Percentiles rank a stretch among this genome's conserved stretches.
Evolutionary conservation across 306 rosid species (phyloP).

Genomic region (Castanopsis chinensis): DNA sequence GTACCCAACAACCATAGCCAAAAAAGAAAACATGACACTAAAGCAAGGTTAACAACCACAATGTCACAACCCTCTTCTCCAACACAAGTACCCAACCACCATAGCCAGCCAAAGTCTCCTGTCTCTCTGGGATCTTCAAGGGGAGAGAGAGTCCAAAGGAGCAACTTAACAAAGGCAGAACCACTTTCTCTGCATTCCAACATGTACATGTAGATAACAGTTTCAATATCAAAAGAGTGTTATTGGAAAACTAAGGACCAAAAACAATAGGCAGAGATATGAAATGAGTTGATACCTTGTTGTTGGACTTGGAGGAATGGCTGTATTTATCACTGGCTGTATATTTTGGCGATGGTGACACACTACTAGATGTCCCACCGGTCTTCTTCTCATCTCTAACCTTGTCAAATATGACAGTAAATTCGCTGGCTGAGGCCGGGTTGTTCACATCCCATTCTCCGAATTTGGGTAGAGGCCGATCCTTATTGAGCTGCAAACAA

Average conservation of each 20-base stretch:
- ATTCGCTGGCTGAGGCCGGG: conserved; percentile 82
- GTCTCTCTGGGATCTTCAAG: too few relatives aligned
- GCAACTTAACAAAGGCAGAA: conserved; percentile 42
- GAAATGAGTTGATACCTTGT: conserved; percentile 32
- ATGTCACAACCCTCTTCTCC: too few relatives aligned
- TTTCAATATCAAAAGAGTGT: background rate
- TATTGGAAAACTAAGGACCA: background rate
- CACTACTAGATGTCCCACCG: conserved; percentile 34
- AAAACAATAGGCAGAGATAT: background rate
- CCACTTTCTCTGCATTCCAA: conserved; percentile 61
- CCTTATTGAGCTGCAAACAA: conserved; percentile 43
- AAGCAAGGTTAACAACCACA: too few relatives aligned
- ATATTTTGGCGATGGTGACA: too few relatives aligned
- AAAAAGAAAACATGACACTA: too few relatives aligned
- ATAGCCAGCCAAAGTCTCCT: background rate
- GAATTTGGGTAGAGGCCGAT: conserved; percentile 64
- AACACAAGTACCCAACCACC: background rate
- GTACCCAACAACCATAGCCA: too few relatives aligned
- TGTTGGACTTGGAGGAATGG: conserved; percentile 8
- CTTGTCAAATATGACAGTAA: conserved; percentile 69
- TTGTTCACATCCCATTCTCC: conserved; percentile 97
- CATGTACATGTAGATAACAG: too few relatives aligned
- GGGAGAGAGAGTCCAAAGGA: too few relatives aligned
- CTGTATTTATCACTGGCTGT: conserved; percentile 20
- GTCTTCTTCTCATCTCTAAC: conserved; percentile 77